Percentiles rank a stretch among this genome's conserved stretches.
phyloP scores from a whole-genome alignment of 1,139 yeast species.

The Protomyces arabidopsidicola region DNA sequence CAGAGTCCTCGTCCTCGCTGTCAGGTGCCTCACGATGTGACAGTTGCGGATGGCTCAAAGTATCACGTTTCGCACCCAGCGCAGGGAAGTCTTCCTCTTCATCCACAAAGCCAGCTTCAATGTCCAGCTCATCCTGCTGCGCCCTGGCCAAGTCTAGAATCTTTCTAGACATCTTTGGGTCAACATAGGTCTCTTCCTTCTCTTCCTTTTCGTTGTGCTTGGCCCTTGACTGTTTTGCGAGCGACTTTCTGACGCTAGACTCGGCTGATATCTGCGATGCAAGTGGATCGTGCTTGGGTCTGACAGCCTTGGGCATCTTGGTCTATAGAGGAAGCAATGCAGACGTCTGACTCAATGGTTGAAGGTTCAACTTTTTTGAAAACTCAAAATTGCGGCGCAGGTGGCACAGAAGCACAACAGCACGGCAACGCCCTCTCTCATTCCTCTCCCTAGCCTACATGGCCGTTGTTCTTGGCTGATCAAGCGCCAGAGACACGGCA shows the following conservation, averaged over 20 bases:
- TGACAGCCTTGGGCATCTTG: slow-evolving; percentile 17
- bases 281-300: slow-evolving; percentile 15
- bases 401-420: too few species aligned
- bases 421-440: too few species aligned
- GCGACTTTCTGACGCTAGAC: slow-evolving; percentile 3
- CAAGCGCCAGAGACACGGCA: too few species aligned
- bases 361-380: too few species aligned
- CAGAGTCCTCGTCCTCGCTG: slow-evolving; percentile 40
- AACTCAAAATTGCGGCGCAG: too few species aligned
- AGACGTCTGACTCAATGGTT: too few species aligned
- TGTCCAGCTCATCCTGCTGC: slow-evolving; percentile 82
- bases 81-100: slow-evolving; percentile 11
- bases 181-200: slow-evolving; percentile 61
- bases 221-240: slow-evolving; percentile 29
- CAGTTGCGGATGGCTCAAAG: slow-evolving; percentile 31
- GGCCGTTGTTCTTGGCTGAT: too few species aligned
- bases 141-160: slow-evolving; percentile 82
- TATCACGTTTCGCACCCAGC: slow-evolving; percentile 9
- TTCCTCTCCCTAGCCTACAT: too few species aligned
- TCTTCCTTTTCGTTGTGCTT: slow-evolving; percentile 34
- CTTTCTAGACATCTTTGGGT: slow-evolving; percentile 76
- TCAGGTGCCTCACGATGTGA: slow-evolving; percentile 40
- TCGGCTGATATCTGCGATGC: slow-evolving; percentile 23
- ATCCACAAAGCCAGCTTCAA: slow-evolving; percentile 42
- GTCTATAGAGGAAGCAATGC: background rate